Conservation (phyloP, 2,329 filamentous ascomycete genomes). For the Reticulascus tulasneorum region DNA sequence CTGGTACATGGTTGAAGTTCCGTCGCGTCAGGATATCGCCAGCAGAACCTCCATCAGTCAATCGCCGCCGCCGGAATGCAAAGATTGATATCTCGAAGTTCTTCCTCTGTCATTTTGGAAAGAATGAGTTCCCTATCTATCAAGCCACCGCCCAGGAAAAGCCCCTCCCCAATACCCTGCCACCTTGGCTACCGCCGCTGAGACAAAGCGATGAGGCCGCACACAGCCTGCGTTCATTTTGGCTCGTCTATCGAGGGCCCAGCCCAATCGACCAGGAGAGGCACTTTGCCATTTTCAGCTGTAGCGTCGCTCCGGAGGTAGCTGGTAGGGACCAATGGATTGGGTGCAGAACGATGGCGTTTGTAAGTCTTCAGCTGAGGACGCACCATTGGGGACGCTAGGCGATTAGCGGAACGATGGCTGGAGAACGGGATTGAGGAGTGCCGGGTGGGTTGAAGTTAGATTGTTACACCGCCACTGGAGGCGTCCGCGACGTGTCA, state of each 20-base stretch:
- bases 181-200: no score
- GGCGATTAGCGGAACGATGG: slow-evolving; percentile 1
- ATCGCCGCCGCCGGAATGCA: background rate
- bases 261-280: background rate
- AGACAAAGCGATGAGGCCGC: no score
- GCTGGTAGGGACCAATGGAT: slow-evolving; percentile 2
- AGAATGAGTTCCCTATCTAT: slow-evolving; percentile 1
- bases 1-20: slow-evolving; percentile 7
- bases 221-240: background rate
- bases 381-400: slow-evolving; percentile 3
- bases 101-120: background rate
- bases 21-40: no score
- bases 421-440: no score
- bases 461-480: no score
- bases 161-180: no score
- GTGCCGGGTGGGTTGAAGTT: no score
- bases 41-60: background rate
- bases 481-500: no score
- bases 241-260: background rate
- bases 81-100: background rate
- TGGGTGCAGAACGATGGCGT: slow-evolving; percentile 1
- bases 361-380: slow-evolving; percentile 6
- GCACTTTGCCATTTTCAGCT: background rate
- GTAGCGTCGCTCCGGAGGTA: background rate
- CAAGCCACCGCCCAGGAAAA: background rate